Conservation (phyloP, 306 rosid genomes). For the Lathyrus oleraceus region DNA sequence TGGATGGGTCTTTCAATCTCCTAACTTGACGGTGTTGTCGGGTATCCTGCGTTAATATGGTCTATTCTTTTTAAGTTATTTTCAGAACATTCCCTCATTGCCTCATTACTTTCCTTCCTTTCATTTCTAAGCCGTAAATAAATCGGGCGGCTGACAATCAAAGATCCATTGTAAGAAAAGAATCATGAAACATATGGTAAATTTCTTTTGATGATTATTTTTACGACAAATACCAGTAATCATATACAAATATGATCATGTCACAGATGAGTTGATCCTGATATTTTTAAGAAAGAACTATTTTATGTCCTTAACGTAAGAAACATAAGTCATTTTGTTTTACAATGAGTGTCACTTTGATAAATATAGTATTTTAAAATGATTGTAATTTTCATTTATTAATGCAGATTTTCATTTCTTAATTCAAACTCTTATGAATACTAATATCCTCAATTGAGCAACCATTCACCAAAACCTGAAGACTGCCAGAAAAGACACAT, state of each 20-base stretch:
- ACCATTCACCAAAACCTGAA: too few relatives aligned
- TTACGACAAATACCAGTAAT: background rate
- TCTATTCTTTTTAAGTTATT: background rate
- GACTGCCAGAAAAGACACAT: too few relatives aligned
- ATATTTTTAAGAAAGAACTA: too few relatives aligned
- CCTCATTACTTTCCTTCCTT: slow-evolving; percentile 12
- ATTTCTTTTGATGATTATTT: background rate
- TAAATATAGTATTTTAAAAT: too few relatives aligned
- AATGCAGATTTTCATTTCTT: too few relatives aligned
- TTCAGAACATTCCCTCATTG: background rate
- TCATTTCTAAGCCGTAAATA: slow-evolving; percentile 17
- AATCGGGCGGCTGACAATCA: background rate
- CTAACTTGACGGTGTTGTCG: slow-evolving; percentile 20
- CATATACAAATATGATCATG: background rate
- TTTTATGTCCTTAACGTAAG: too few relatives aligned
- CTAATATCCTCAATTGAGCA: too few relatives aligned
- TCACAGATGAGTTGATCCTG: background rate
- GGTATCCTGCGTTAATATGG: slow-evolving; percentile 23
- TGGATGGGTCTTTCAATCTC: slow-evolving; percentile 61
- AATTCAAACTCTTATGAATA: too few relatives aligned
- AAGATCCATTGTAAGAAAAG: slow-evolving; percentile 19
- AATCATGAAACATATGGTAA: slow-evolving; percentile 2
- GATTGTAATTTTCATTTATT: too few relatives aligned
- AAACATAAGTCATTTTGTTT: too few relatives aligned
- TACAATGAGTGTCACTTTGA: too few relatives aligned